Conservation (phyloP, 2,329 filamentous ascomycete species). For the Fusarium transvaalense region DNA sequence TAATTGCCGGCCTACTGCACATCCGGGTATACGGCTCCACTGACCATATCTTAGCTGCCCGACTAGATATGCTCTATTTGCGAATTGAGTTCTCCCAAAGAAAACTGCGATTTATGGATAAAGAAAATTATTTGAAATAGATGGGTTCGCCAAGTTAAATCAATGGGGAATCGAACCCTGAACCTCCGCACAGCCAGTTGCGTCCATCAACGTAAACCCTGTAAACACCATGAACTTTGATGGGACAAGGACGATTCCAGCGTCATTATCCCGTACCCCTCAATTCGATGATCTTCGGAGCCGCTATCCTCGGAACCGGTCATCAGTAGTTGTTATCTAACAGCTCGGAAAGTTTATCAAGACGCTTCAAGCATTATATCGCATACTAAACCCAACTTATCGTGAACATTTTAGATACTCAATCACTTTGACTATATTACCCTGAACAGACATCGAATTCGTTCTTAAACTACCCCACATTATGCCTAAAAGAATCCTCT, state of each 20-base stretch:
- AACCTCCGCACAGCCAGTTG: neutral
- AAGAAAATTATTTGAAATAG: too few relatives aligned
- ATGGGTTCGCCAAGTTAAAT: too few relatives aligned
- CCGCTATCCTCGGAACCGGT: too few relatives aligned
- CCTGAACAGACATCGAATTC: too few relatives aligned
- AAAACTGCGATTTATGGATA: too few relatives aligned
- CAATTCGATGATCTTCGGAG: neutral
- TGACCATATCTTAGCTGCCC: too few relatives aligned
- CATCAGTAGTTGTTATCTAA: neutral
- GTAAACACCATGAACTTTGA: neutral
- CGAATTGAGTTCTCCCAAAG: too few relatives aligned
- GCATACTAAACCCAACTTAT: neutral
- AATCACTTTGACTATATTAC: too few relatives aligned
- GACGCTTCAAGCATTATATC: neutral
- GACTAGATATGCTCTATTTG: too few relatives aligned
- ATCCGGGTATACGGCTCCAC: too few relatives aligned
- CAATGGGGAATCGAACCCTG: constrained; percentile 17
- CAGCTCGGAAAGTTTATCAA: neutral
- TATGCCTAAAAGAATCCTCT: constrained; percentile 16
- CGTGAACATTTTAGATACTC: neutral
- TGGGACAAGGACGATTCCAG: neutral
- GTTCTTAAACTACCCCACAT: too few relatives aligned
- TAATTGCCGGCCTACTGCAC: too few relatives aligned
- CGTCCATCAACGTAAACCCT: neutral
- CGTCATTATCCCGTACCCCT: neutral